Evolutionary conservation across 192 early-diverging fungal species (phyloP), one percentile per base, ranked within the genome.

Genomic region (Pecoramyces ruminantium): DNA sequence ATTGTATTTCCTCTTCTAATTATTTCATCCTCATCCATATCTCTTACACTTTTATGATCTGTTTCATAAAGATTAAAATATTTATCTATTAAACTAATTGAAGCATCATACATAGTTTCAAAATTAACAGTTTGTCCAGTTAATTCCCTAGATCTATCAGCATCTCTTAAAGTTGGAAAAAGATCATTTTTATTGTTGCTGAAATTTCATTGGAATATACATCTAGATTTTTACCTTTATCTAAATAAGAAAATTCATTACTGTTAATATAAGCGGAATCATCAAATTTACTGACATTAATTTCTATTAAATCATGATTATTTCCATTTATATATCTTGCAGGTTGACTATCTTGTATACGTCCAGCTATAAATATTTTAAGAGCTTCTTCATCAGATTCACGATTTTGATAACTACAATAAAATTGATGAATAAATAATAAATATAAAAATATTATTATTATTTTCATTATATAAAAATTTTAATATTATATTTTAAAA

Each of bases 231-330:
- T 94, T 79, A 92, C 92, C 82, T 29, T 29, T 78, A 29, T 78
- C 28, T 78, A 29, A 29, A 78, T 30, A 78, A 78, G 78, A 29
- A 78, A 78, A 78, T 29, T 2, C 11, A 30, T 30, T 29, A 29
- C 29, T 78, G 11, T 78, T 78, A 29, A 6, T 6, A 29, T 78
- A 30, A 29, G 78, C 11, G 11, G 29, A 78, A 78, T 29, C 87
- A 87, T 38, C 86, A 89, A 82, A 93, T 98, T 80, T 97, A 95
- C 81, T 94, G 95, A 2, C 94, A 94, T 13, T 96, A 98, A 78
- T 96, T 96, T 29, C 90, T 98, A 29, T 83, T 93, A 17, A 94
- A 96, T 83, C 89, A 97, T 91, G 15, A 94, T 91, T 0, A 90
- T 94, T 16, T 92, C 93, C 21, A 98, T 51, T 29, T 78, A 28